Base-by-base conservation (phyloP, 164 flowering plant species). In the Nymphaea colorata region DNA sequence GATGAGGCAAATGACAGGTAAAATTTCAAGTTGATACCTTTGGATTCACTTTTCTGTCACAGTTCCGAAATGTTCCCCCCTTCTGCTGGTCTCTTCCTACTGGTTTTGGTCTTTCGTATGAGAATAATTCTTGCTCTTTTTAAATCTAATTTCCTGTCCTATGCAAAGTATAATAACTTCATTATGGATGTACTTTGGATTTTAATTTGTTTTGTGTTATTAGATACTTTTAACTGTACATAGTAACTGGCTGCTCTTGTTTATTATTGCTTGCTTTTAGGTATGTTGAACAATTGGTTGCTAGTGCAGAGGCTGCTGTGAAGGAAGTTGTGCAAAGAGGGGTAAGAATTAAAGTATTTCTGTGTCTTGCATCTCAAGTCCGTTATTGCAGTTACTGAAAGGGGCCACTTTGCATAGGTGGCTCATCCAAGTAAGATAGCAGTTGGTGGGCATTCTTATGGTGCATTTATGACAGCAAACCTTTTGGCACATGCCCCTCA, bases 1-100 rank as follows among this genome's bases (percentile, higher is more conserved):
- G 93, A 90, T 75, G 96, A 94, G 82, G 96, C 97, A 68, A 94
- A 94, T 87, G 98, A 94, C 77, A 87, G 92, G 98, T 91, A 81
- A 67, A 25, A 25, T 25, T 25, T 25, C 36, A 25, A 25, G 36
- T 25, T 25, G 36, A 25, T 25, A 25, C 36, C 11, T 5, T 42
- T 43, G 63, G 41, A 62, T 6, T 62, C 18, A 25, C 59, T 43
- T 62, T 16, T 63, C 3, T 7, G 11, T 42, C 43, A 55, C 11
- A 17, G 51, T 16, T 11, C n/a, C 3, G n/a, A 18, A 66, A 12
- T 4, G 59, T 66, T 43, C 43, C 36, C 6, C 36, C 36, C 36
- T 25, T 25, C 36, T 25, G 36, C 36, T 25, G 36, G 36, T 25
- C 36, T 25, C 36, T 25, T 25, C 36, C 1, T 25, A 0, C 1